A percentile compares a stretch with the other conserved stretches of the same genome.
Evolutionary conservation across 176 grass and related monocot species (phyloP).

Genomic region (Triticum turgidum): DNA sequence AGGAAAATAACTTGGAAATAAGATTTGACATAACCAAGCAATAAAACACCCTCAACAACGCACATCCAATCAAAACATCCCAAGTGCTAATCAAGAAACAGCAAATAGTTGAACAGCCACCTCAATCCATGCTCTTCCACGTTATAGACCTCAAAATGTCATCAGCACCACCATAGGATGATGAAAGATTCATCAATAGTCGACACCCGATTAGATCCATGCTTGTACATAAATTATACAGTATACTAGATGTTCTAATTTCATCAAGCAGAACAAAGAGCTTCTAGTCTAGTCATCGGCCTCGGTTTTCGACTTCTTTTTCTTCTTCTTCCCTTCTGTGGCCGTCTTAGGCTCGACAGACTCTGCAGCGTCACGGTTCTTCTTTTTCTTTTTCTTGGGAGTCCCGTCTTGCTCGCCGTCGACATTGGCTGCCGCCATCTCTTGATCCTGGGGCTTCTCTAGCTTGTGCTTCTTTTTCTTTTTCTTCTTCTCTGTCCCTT

Average conservation of each 20-base stretch:
- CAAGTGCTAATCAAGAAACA: too few relatives aligned
- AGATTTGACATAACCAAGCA: too few relatives aligned
- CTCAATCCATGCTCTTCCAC: neutral
- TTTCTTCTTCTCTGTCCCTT: slow-evolving; percentile 57
- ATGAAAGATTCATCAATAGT: neutral
- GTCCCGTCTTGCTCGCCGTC: slow-evolving; percentile 14
- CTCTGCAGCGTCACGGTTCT: slow-evolving; percentile 35
- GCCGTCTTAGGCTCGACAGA: slow-evolving; percentile 33
- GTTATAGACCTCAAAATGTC: neutral
- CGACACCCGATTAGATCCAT: neutral
- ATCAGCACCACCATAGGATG: neutral
- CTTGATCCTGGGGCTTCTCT: slow-evolving; percentile 39
- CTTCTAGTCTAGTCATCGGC: slow-evolving; percentile 11
- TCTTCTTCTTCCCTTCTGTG: slow-evolving; percentile 60
- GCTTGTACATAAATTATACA: neutral
- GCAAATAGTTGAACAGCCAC: neutral
- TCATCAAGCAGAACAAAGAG: neutral
- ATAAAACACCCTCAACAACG: neutral
- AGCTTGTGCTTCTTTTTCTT: slow-evolving; percentile 40
- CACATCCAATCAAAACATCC: neutral
- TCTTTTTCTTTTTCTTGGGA: slow-evolving; percentile 68
- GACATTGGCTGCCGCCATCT: neutral
- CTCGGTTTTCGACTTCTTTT: slow-evolving; percentile 51
- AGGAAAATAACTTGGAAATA: too few relatives aligned
- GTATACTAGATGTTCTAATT: neutral